Evolutionary conservation across 2,329 filamentous ascomycete genomes (phyloP), one percentile per base, ranked within the genome.

Genomic region (Aspergillus hiratsukae): DNA sequence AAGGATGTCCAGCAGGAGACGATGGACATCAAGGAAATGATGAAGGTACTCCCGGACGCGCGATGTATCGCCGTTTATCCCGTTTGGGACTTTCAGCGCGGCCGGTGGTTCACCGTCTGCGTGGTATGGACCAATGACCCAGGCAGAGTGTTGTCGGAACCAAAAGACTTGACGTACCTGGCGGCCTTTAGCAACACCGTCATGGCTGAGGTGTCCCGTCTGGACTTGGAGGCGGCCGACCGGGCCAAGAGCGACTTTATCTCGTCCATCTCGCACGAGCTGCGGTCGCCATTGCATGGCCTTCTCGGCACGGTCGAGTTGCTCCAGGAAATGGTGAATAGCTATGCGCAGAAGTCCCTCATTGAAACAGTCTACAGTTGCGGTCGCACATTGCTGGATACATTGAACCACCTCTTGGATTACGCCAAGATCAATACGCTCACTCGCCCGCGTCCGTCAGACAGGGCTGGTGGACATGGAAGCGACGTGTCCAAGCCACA

Each of bases 351-450:
- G 29, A 57, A 54, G 35, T 60, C 62, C 10, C 60, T 70, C 37
- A 37, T 69, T 8, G 58, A 66, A 29, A 67, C 72, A 0, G 68
- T 76, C 27, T 66, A 69, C 27, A 70, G 64, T 19, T 77, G 73
- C 50, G 73, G 72, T 1, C 66, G 68, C n/a, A 76, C 74, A 1
- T 58, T 77, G 1, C 63, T 76, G 1, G 73, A 75, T 31, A 75
- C 73, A 0, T 66, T 77, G 17, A 68, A 72, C 31, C 65, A 72
- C 29, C 60, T 73, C 19, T 62, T 71, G 0, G 67, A 69, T 10
- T 64, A 60, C 49, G 58, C 64, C 9, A 63, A 62, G 27, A 66
- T 66, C 19, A 66, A 66, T n/a, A 56, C 51, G 3, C 49, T 59
- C 10, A 57, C 54, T 3, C 51, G 45, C 8, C 43, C 50, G 17